Evolutionary conservation across 768 basidiomycete genomes (phyloP).

Genomic region (Tylopilus sp.): DNA sequence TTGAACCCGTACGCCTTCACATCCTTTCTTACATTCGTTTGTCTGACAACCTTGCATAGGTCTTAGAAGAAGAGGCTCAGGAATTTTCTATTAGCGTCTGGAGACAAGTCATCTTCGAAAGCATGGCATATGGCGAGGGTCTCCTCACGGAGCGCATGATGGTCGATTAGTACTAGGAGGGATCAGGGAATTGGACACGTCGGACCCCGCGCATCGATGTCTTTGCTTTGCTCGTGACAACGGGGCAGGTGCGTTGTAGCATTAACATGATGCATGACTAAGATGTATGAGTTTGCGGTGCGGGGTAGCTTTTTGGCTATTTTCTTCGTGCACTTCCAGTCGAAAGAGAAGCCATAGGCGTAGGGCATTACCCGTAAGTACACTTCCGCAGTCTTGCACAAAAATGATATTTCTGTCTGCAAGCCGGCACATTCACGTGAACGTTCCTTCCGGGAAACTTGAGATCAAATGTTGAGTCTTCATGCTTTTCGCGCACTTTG

Average conservation of each 20-base stretch:
- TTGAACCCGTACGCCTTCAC: constrained; percentile 74
- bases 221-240: constrained; percentile 26
- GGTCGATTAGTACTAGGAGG: constrained; percentile 50
- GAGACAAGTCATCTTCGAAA: constrained; percentile 94
- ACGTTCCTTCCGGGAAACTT: neutral
- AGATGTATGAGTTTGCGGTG: constrained; percentile 39
- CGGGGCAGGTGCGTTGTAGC: constrained; percentile 64
- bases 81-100: constrained; percentile 78
- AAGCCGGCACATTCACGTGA: constrained; percentile 7
- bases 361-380: constrained; percentile 50
- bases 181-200: constrained; percentile 11
- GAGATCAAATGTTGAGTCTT: constrained; percentile 23
- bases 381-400: constrained; percentile 43
- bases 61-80: constrained; percentile 87
- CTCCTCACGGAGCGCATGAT: constrained; percentile 82
- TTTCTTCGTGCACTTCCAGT: constrained; percentile 16
- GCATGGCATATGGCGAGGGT: constrained; percentile 88
- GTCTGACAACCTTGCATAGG: constrained; percentile 44
- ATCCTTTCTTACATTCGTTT: neutral
- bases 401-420: constrained; percentile 37
- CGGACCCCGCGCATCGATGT: constrained; percentile 22
- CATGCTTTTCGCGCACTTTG: constrained; percentile 12
- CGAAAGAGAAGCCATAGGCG: constrained; percentile 19
- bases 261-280: constrained; percentile 38
- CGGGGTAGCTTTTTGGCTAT: constrained; percentile 19